Percentiles rank a stretch among this genome's conserved stretches.
Evolutionary conservation across 345 rosid genomes (phyloP).

Genomic region (Aegle marmelos): DNA sequence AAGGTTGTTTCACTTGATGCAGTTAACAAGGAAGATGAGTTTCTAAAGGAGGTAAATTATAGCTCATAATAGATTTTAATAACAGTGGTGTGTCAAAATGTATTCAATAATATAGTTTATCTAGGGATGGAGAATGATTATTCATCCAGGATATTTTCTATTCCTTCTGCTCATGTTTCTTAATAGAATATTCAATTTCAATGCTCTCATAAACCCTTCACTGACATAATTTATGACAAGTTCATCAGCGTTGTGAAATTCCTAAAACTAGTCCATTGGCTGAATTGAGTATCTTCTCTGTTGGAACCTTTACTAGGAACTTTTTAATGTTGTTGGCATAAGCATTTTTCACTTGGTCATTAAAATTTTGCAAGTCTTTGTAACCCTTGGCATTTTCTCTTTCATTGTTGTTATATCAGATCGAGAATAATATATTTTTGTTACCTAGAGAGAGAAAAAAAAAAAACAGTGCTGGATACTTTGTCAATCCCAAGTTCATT

Average conservation of each 20-base stretch:
- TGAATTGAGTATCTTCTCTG: background rate
- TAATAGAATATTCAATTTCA: background rate
- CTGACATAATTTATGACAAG: background rate
- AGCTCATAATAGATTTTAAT: background rate
- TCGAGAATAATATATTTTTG: background rate
- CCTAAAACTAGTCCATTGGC: background rate
- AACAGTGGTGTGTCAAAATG: background rate
- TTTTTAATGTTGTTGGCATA: background rate
- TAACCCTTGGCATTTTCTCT: background rate
- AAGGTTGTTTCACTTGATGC: constrained; percentile 66
- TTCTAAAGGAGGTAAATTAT: constrained; percentile 69
- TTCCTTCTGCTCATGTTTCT: background rate
- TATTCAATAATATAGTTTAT: background rate
- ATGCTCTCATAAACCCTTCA: background rate
- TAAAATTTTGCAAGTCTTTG: background rate
- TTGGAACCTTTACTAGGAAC: background rate
- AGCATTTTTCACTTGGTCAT: background rate
- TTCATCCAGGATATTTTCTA: background rate
- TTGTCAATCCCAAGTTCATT: background rate
- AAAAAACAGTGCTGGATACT: background rate
- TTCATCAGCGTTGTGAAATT: background rate
- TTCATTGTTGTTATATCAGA: background rate
- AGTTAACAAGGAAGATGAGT: constrained; percentile 62
- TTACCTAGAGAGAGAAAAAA: background rate
- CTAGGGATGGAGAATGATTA: background rate